phyloP scores from a whole-genome alignment of 1,284 basidiomycete species.

The Crocinoboletus sp. region DNA sequence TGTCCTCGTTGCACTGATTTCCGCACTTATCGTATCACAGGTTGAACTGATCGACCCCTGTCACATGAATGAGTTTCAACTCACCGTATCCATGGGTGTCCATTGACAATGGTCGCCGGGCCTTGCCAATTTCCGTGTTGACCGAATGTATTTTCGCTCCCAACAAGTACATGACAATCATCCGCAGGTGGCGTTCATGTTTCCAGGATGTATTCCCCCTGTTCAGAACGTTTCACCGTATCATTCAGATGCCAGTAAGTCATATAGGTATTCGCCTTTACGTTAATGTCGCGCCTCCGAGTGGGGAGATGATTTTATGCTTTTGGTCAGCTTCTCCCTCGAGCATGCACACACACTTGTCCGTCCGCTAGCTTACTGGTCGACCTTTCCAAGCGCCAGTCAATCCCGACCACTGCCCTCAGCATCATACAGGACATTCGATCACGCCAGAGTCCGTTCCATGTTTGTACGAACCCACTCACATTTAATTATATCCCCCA shows the following conservation, averaged over 20 bases:
- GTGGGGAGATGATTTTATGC: slow-evolving; percentile 10
- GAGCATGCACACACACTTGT: slow-evolving; percentile 4
- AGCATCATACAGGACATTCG: background rate
- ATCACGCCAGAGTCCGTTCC: background rate
- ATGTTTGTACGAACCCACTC: background rate
- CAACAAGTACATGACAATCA: slow-evolving; percentile 6
- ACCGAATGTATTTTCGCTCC: slow-evolving; percentile 4
- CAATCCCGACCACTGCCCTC: background rate
- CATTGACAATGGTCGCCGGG: background rate
- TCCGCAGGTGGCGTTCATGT: slow-evolving; percentile 7
- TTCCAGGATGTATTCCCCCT: slow-evolving; percentile 7
- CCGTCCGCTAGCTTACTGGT: background rate
- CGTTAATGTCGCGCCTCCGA: slow-evolving; percentile 19
- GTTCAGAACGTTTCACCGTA: background rate
- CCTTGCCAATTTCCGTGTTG: slow-evolving; percentile 18
- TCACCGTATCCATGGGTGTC: background rate
- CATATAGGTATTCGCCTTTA: slow-evolving; percentile 8
- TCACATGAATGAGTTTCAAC: slow-evolving; percentile 9
- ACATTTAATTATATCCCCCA: background rate
- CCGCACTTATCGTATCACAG: slow-evolving; percentile 20
- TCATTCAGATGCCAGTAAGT: background rate
- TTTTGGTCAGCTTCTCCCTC: slow-evolving; percentile 1
- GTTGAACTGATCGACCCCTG: slow-evolving; percentile 10
- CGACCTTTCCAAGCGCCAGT: background rate
- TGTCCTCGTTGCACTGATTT: slow-evolving; percentile 15